A percentile compares a stretch with the other conserved stretches of the same genome.
These are phyloP conservation scores for Citrullus mucosospermus DNA, from an alignment of 306 rosid species.

Conservation along the genomic window DNA sequence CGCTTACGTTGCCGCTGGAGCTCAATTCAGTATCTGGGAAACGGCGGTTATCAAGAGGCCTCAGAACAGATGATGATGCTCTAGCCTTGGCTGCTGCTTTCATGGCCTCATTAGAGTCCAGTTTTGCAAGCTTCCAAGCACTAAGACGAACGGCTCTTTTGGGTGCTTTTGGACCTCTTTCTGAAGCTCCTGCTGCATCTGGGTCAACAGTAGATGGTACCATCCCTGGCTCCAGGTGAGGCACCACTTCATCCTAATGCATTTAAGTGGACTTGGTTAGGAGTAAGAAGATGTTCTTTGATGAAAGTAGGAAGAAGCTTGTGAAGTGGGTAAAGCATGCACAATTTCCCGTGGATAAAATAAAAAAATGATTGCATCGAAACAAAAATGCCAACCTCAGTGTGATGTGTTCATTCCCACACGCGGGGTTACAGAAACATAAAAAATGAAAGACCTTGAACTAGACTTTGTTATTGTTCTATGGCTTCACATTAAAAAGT, in stretches of 20 bases:
- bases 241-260: slow-evolving; percentile 84
- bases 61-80: slow-evolving; percentile 91
- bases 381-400: not conserved
- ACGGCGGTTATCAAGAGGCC: slow-evolving; percentile 60
- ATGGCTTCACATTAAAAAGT: not conserved
- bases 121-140: slow-evolving; percentile 94
- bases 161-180: slow-evolving; percentile 52
- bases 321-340: not conserved
- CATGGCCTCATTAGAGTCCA: slow-evolving; percentile 75
- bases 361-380: not conserved
- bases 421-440: not conserved
- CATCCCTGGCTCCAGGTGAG: slow-evolving; percentile 99
- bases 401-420: not conserved
- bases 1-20: slow-evolving; percentile 81
- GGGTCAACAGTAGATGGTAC: slow-evolving; percentile 93
- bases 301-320: not conserved
- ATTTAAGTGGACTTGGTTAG: slow-evolving; percentile 12
- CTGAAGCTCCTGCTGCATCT: slow-evolving; percentile 69
- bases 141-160: slow-evolving; percentile 78
- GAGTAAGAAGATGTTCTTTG: not conserved
- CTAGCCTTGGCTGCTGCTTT: slow-evolving; percentile 94
- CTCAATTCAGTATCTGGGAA: slow-evolving; percentile 52
- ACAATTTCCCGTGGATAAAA: not conserved
- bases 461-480: not conserved
- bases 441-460: not conserved